Base-by-base conservation (phyloP, 2,329 filamentous ascomycete species). In the Aaosphaeria pasadenensis region DNA sequence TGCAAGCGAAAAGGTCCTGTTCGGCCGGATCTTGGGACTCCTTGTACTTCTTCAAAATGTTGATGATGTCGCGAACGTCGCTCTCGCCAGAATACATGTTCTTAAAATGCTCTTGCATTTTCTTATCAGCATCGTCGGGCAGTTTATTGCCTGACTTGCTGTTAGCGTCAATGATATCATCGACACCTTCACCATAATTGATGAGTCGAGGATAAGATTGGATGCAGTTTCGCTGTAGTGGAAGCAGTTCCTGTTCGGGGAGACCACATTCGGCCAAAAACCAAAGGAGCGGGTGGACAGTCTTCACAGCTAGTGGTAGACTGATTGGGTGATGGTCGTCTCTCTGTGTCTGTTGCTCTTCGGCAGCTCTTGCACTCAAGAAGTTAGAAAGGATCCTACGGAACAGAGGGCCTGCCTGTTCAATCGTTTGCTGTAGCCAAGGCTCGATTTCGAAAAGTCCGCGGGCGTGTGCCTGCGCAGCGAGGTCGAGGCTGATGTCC, bases 91-190 rank as follows among this genome's bases (percentile, higher is more conserved):
- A 88, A 67, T 99, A 99, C 91, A 99, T 97, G 63, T 89, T 89
- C 71, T 96, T 96, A 70, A 96, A 99, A 54, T 96, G 86, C 57
- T 96, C 90, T 64, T 97, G 91, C 94, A 99, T 99, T 67, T 90
- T 89, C 55, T 82, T 84, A 57, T 95, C 91, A 46, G 92, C 89
- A 24, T 85, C 84, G 17, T 82, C 78, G 0, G 91, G 87, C 1
- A 99, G 79, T 1, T 83, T 80, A 62, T 97, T 95, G n/a, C 89
- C 86, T 17, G 86, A 83, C 58, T 84, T 82, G 40, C 90, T 88
- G 63, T 95, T 96, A 7, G 80, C 78, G 61, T 97, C 89, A 55
- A 99, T 91, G 39, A 97, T 85, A 48, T 94, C 88, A 69, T 99
- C 91, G 53, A 87, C 91, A 4, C 89, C 91, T 71, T 95, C 89